A percentile compares a stretch with the other conserved stretches of the same genome.
Evolutionary conservation across 352 stramenopile species (phyloP).

Genomic region (Globisporangium nodosum): DNA sequence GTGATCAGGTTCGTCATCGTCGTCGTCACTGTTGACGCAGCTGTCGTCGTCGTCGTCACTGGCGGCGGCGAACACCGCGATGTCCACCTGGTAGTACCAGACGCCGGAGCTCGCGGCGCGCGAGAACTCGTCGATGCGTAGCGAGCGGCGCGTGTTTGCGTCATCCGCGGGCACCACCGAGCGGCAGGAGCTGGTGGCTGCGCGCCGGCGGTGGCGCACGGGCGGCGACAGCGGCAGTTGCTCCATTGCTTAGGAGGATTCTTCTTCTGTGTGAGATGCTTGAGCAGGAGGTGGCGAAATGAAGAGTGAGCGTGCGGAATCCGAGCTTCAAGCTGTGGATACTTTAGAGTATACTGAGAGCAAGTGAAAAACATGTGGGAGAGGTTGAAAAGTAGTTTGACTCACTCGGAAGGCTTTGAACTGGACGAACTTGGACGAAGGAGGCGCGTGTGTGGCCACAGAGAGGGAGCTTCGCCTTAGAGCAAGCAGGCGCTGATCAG

Average conservation of each 20-base stretch:
- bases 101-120: slow-evolving; percentile 35
- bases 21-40: slow-evolving; percentile 9
- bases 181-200: background rate
- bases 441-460: no score
- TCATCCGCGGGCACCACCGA: slow-evolving; percentile 8
- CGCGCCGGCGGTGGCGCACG: background rate
- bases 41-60: slow-evolving; percentile 4
- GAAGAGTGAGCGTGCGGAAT: background rate
- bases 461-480: no score
- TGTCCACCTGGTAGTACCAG: slow-evolving; percentile 71
- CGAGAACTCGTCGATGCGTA: slow-evolving; percentile 50
- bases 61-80: slow-evolving; percentile 23
- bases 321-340: no score
- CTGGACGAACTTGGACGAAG: no score
- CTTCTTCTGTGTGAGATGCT: no score
- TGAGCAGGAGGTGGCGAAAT: background rate
- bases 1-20: slow-evolving; percentile 15
- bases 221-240: background rate
- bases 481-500: no score
- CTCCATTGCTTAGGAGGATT: background rate
- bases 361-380: no score
- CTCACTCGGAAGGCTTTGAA: no score
- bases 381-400: no score
- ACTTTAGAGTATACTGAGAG: no score
- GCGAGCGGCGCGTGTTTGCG: slow-evolving; percentile 16